phyloP scores from a whole-genome alignment of 139 green algal genomes.

The Coelastrella sp. region DNA sequence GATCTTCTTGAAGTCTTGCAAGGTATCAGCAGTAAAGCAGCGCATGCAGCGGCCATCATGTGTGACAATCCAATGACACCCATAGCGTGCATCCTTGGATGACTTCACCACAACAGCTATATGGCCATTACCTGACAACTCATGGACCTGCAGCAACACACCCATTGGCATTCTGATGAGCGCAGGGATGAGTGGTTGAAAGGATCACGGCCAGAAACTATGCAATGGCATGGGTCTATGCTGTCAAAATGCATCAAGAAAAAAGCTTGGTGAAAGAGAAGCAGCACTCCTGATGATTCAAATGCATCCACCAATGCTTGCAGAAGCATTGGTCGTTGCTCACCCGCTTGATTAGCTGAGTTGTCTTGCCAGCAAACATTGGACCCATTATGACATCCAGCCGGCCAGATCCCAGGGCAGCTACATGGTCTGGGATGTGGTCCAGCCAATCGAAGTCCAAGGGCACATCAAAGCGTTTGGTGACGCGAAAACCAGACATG shows the following conservation, averaged over 20 bases:
- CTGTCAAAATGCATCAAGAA: too few relatives aligned
- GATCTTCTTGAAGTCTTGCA: constrained; percentile 16
- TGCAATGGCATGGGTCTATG: too few relatives aligned
- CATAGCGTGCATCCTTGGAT: constrained; percentile 47
- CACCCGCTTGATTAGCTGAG: constrained; percentile 37
- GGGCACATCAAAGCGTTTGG: constrained; percentile 3
- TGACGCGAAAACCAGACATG: constrained; percentile 1
- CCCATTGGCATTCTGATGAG: too few relatives aligned
- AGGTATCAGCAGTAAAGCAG: constrained; percentile 21
- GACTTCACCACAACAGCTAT: constrained; percentile 35
- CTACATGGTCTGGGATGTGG: not conserved
- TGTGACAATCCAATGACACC: constrained; percentile 35
- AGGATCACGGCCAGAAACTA: too few relatives aligned
- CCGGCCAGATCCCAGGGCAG: not conserved
- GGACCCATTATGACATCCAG: constrained; percentile 56
- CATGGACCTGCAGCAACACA: constrained; percentile 24
- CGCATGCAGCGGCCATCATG: constrained; percentile 41
- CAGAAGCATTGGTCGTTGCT: too few relatives aligned
- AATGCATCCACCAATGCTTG: too few relatives aligned
- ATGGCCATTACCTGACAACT: not conserved
- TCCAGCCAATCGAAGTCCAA: not conserved
- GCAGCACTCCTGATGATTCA: too few relatives aligned
- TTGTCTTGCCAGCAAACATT: constrained; percentile 64
- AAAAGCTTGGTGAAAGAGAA: too few relatives aligned
- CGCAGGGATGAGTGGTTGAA: too few relatives aligned